Evolutionary conservation across 257 asterid species (phyloP).

Genomic region (Solanum sitiens): DNA sequence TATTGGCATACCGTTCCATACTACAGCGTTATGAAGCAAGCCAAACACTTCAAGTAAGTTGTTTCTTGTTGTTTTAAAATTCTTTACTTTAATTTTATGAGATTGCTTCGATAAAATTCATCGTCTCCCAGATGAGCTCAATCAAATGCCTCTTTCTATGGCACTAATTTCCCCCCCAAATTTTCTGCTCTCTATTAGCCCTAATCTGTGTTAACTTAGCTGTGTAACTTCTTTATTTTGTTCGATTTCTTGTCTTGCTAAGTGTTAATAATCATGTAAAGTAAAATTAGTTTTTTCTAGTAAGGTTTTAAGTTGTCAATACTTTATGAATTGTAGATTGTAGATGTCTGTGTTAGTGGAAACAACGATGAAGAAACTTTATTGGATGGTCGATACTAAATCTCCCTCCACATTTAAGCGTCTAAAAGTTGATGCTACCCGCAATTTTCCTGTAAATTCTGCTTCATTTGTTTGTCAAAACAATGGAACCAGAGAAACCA

Average conservation of each 20-base stretch:
- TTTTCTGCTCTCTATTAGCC: not conserved
- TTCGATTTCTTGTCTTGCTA: not conserved
- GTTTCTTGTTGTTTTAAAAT: no score
- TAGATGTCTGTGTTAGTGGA: not conserved
- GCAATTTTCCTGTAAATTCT: not conserved
- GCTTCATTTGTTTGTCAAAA: not conserved
- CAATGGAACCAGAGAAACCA: not conserved
- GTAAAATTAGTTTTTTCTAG: not conserved
- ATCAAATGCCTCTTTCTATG: not conserved
- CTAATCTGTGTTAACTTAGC: rapidly evolving
- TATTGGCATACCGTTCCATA: no score
- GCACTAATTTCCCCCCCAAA: not conserved
- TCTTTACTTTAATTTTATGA: no score
- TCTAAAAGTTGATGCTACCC: not conserved
- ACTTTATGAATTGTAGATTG: not conserved
- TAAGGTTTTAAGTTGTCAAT: not conserved
- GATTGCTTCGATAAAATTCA: no score
- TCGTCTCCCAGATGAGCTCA: no score
- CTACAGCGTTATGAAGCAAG: no score
- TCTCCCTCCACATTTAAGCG: not conserved
- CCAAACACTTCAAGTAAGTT: no score
- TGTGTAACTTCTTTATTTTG: not conserved
- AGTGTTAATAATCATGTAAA: not conserved
- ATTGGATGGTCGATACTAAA: not conserved
- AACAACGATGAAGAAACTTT: not conserved